A percentile compares a stretch with the other conserved stretches of the same genome.
These are phyloP conservation scores for Davidsoniella neocaledoniae DNA, from an alignment of 2,329 filamentous ascomycete species.

Conservation along the genomic window DNA sequence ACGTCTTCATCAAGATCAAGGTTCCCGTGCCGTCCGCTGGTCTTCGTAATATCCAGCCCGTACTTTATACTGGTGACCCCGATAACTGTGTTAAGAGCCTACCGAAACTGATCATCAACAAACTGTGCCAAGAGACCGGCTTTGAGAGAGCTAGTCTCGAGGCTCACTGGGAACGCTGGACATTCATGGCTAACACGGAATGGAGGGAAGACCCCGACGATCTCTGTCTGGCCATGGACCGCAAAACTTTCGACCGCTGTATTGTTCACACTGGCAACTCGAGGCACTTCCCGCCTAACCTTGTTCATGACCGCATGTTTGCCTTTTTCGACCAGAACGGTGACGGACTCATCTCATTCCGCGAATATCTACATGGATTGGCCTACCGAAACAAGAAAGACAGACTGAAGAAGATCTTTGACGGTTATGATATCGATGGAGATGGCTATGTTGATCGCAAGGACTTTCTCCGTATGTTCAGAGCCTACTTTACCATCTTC, in stretches of 20 bases:
- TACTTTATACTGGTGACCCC: constrained; percentile 82
- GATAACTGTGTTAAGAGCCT: constrained; percentile 51
- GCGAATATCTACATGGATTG: constrained; percentile 76
- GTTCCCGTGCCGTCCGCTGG: constrained; percentile 77
- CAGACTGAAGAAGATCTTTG: constrained; percentile 58
- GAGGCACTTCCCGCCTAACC: constrained; percentile 61
- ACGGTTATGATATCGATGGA: constrained; percentile 77
- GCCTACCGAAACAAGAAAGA: constrained; percentile 53
- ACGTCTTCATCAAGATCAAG: constrained; percentile 91
- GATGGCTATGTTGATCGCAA: constrained; percentile 74
- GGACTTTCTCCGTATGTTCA: constrained; percentile 82
- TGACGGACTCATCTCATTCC: constrained; percentile 78
- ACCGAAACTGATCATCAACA: constrained; percentile 48
- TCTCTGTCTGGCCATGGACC: constrained; percentile 70
- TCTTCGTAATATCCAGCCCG: constrained; percentile 60
- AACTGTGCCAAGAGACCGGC: constrained; percentile 52
- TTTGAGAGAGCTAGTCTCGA: constrained; percentile 81
- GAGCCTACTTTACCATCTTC: constrained; percentile 80
- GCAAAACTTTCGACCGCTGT: constrained; percentile 81
- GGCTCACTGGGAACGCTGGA: constrained; percentile 93
- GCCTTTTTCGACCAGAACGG: constrained; percentile 86
- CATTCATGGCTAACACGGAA: constrained; percentile 74
- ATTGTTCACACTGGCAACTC: constrained; percentile 74
- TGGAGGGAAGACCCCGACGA: constrained; percentile 68
- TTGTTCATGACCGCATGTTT: constrained; percentile 94